These are phyloP conservation scores for Aphanocladium album DNA, from an alignment of 2,329 filamentous ascomycete species.

Conservation along the genomic window DNA sequence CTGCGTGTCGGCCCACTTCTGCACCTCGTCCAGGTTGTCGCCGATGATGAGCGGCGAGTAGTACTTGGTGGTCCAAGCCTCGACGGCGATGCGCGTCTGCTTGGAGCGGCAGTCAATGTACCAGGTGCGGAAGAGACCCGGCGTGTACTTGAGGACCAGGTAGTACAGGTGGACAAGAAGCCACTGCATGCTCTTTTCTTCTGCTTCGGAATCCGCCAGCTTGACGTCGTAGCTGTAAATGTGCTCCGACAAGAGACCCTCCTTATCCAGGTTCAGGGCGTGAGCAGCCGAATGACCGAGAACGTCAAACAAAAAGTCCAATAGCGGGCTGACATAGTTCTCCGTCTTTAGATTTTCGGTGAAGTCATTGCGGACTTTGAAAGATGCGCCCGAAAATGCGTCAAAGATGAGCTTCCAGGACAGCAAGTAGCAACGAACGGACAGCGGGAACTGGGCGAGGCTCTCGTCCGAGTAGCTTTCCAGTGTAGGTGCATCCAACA, in stretches of 20 bases:
- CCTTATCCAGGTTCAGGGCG: constrained; percentile 68
- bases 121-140: constrained; percentile 77
- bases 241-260: constrained; percentile 52
- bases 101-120: constrained; percentile 76
- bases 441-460: constrained; percentile 62
- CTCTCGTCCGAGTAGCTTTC: constrained; percentile 61
- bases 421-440: constrained; percentile 74
- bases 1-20: constrained; percentile 57
- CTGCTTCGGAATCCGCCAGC: constrained; percentile 50
- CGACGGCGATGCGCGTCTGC: constrained; percentile 73
- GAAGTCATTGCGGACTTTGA: constrained; percentile 79
- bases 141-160: constrained; percentile 68
- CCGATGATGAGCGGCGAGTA: constrained; percentile 68
- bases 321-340: constrained; percentile 60
- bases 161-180: constrained; percentile 84
- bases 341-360: constrained; percentile 71
- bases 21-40: constrained; percentile 62
- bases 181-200: constrained; percentile 74
- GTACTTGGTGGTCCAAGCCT: constrained; percentile 79
- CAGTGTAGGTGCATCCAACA: constrained; percentile 71
- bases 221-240: constrained; percentile 51
- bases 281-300: constrained; percentile 72
- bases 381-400: constrained; percentile 71
- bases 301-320: constrained; percentile 79
- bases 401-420: constrained; percentile 91